These are phyloP conservation scores for Geotrichum aggregatum DNA, from an alignment of 1,139 yeast species.

Conservation along the genomic window DNA sequence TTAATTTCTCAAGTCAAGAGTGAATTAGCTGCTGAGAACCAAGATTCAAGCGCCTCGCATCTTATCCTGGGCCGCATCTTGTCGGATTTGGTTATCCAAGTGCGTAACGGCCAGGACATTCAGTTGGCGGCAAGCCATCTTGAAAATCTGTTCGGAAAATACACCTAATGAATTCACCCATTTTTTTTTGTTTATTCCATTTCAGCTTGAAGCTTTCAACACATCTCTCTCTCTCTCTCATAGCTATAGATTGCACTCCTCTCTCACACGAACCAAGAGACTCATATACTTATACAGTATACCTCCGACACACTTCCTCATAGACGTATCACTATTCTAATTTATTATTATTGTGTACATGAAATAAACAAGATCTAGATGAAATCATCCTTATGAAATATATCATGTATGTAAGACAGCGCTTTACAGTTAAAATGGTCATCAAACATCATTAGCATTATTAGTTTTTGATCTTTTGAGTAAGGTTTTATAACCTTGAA, in stretches of 20 bases:
- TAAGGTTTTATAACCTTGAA: too few relatives aligned
- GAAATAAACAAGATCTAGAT: neutral
- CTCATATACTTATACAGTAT: too few relatives aligned
- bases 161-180: neutral
- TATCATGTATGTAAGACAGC: too few relatives aligned
- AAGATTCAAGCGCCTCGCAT: conserved; percentile 1
- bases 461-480: neutral
- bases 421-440: neutral
- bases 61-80: conserved; percentile 10
- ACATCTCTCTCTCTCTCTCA: too few relatives aligned
- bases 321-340: neutral
- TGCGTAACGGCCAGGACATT: conserved; percentile 15
- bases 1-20: neutral
- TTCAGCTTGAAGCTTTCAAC: too few relatives aligned
- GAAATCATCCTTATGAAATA: neutral
- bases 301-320: neutral
- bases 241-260: too few relatives aligned
- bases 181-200: neutral
- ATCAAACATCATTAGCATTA: conserved; percentile 8
- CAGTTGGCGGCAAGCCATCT: conserved; percentile 12
- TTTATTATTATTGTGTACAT: neutral
- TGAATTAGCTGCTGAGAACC: neutral
- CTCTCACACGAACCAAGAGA: too few relatives aligned
- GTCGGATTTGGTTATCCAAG: conserved; percentile 14
- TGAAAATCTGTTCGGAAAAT: conserved; percentile 14